phyloP scores from a whole-genome alignment of 2,329 filamentous ascomycete genomes.

The Acarospora socialis region DNA sequence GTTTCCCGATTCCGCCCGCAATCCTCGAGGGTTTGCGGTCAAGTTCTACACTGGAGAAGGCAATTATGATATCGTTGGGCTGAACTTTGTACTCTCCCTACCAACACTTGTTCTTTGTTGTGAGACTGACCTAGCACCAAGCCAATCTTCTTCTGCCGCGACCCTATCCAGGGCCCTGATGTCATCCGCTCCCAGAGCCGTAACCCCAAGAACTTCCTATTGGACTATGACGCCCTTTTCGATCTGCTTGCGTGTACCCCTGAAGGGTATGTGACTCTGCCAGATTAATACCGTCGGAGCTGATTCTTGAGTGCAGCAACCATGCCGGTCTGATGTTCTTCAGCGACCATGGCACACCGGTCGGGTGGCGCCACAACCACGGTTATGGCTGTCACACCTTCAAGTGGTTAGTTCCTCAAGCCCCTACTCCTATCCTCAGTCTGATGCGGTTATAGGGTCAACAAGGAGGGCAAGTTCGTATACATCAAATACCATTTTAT shows the following conservation, averaged over 20 bases:
- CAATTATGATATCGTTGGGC: slow-evolving; percentile 35
- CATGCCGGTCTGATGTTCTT: slow-evolving; percentile 38
- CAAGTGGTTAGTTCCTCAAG: slow-evolving; percentile 22
- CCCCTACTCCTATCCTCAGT: too few species aligned
- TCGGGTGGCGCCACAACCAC: slow-evolving; percentile 29
- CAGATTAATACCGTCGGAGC: too few species aligned
- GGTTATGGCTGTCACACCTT: slow-evolving; percentile 35
- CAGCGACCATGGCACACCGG: slow-evolving; percentile 35
- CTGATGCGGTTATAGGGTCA: slow-evolving; percentile 23
- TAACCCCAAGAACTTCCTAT: slow-evolving; percentile 34
- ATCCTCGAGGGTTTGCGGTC: slow-evolving; percentile 35
- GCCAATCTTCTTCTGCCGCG: slow-evolving; percentile 37
- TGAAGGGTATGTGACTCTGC: slow-evolving; percentile 21
- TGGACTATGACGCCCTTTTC: slow-evolving; percentile 35
- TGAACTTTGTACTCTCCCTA: slow-evolving; percentile 34
- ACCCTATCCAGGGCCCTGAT: slow-evolving; percentile 33
- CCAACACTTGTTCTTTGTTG: too few species aligned
- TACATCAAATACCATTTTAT: slow-evolving; percentile 40
- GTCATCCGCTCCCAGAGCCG: slow-evolving; percentile 34
- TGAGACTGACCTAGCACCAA: slow-evolving; percentile 7
- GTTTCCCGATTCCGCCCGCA: slow-evolving; percentile 31
- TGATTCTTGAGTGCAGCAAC: too few species aligned
- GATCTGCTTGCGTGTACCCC: slow-evolving; percentile 36
- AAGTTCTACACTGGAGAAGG: slow-evolving; percentile 37
- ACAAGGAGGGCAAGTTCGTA: slow-evolving; percentile 33